Percentiles rank a stretch among this genome's conserved stretches.
phyloP scores from a whole-genome alignment of 2,329 filamentous ascomycete genomes.

The Aspergillus costaricaensis region DNA sequence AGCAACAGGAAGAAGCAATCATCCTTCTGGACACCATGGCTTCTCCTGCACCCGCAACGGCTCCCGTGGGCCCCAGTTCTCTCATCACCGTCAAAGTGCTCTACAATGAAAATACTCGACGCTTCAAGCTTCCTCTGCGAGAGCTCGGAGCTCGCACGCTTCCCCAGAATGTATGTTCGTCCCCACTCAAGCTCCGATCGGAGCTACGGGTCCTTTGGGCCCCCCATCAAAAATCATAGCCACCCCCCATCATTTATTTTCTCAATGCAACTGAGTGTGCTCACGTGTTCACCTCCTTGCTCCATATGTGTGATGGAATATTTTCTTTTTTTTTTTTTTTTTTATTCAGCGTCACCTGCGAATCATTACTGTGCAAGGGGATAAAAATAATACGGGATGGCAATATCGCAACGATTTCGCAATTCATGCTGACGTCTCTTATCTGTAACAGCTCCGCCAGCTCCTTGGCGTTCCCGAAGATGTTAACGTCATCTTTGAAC shows the following conservation, averaged over 20 bases:
- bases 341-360: neutral
- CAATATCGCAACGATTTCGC: neutral
- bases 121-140: conserved; percentile 85
- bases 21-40: conserved; percentile 30
- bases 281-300: conserved; percentile 9
- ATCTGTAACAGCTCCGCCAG: conserved; percentile 63
- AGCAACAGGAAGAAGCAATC: conserved; percentile 1
- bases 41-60: conserved; percentile 44
- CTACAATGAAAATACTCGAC: conserved; percentile 72
- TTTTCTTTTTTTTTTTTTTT: neutral
- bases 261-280: neutral
- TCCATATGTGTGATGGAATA: neutral
- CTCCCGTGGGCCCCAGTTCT: conserved; percentile 64
- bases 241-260: neutral
- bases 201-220: conserved; percentile 19
- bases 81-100: conserved; percentile 83
- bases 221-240: conserved; percentile 1
- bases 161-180: conserved; percentile 74
- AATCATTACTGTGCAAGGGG: neutral
- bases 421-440: conserved; percentile 24
- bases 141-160: conserved; percentile 76
- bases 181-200: conserved; percentile 38
- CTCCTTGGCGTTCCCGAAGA: conserved; percentile 66
- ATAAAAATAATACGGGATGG: neutral
- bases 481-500: conserved; percentile 72